These are phyloP conservation scores for Oryza nivara DNA, from an alignment of 176 grass and related monocot genomes.

Conservation along the genomic window DNA sequence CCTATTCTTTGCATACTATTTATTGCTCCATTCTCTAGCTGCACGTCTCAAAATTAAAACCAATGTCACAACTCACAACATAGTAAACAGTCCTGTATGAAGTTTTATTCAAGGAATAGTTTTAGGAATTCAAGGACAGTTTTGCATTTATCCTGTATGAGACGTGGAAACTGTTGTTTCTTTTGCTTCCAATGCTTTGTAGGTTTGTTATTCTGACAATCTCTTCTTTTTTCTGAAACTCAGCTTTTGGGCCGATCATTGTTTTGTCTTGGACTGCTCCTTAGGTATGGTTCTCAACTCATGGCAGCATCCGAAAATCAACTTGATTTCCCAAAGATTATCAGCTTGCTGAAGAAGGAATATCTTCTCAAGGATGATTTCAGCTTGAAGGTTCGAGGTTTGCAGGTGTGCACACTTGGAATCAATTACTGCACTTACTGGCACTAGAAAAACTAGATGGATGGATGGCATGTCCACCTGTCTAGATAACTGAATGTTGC, in stretches of 20 bases:
- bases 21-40: constrained; percentile 10
- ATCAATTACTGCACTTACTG: constrained; percentile 22
- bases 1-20: constrained; percentile 31
- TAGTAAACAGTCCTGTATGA: constrained; percentile 6
- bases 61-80: not conserved
- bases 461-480: not conserved
- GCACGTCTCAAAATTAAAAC: constrained; percentile 29
- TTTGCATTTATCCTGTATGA: constrained; percentile 31
- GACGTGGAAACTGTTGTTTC: constrained; percentile 7
- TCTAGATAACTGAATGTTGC: constrained; percentile 28
- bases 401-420: constrained; percentile 61
- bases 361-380: constrained; percentile 86
- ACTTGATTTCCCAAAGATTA: constrained; percentile 78
- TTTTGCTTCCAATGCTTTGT: constrained; percentile 28
- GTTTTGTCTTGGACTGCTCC: constrained; percentile 92
- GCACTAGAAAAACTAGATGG: constrained; percentile 6
- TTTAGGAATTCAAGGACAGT: not conserved
- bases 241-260: constrained; percentile 87
- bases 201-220: constrained; percentile 41
- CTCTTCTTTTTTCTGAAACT: constrained; percentile 42
- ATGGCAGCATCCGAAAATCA: constrained; percentile 66
- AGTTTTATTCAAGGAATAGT: constrained; percentile 24
- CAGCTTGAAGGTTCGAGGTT: constrained; percentile 89
- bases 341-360: constrained; percentile 70
- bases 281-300: constrained; percentile 91